These are phyloP conservation scores for Penicillium sp. DNA, from an alignment of 2,329 filamentous ascomycete species.

Conservation along the genomic window DNA sequence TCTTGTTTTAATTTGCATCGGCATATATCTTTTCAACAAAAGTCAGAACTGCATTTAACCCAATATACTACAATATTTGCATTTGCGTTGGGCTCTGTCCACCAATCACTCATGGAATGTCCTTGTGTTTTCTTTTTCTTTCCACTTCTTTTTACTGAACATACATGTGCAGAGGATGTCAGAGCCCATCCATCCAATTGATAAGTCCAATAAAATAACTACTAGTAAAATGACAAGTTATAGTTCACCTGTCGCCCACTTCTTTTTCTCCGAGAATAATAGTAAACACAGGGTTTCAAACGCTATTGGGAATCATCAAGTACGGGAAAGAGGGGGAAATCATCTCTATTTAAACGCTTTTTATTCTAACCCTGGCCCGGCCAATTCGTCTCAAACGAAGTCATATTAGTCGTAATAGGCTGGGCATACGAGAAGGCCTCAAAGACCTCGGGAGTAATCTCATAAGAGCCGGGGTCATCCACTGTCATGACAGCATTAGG, in stretches of 20 bases:
- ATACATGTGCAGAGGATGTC: too few species aligned
- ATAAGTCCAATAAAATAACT: too few species aligned
- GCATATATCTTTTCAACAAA: constrained; percentile 1
- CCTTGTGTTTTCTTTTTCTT: too few species aligned
- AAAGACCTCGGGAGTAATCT: constrained; percentile 50
- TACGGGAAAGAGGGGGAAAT: background rate
- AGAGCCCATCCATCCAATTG: too few species aligned
- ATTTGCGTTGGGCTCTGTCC: background rate
- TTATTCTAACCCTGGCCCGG: constrained; percentile 15
- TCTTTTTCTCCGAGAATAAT: too few species aligned
- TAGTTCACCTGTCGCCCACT: too few species aligned
- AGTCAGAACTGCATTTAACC: background rate
- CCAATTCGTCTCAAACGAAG: constrained; percentile 37
- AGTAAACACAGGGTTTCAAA: too few species aligned
- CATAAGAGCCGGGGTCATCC: constrained; percentile 42
- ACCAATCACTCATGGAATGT: background rate
- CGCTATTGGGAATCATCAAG: constrained; percentile 19
- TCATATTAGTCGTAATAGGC: constrained; percentile 48
- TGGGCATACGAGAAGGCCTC: constrained; percentile 51
- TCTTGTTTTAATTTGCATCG: background rate
- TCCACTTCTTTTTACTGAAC: too few species aligned
- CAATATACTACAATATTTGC: background rate
- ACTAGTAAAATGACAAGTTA: too few species aligned
- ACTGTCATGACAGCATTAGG: constrained; percentile 42
- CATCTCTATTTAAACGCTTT: constrained; percentile 3